A percentile compares a stretch with the other conserved stretches of the same genome.
phyloP scores from a whole-genome alignment of 2,329 filamentous ascomycete species.

The Chaetoscypha palmicola region DNA sequence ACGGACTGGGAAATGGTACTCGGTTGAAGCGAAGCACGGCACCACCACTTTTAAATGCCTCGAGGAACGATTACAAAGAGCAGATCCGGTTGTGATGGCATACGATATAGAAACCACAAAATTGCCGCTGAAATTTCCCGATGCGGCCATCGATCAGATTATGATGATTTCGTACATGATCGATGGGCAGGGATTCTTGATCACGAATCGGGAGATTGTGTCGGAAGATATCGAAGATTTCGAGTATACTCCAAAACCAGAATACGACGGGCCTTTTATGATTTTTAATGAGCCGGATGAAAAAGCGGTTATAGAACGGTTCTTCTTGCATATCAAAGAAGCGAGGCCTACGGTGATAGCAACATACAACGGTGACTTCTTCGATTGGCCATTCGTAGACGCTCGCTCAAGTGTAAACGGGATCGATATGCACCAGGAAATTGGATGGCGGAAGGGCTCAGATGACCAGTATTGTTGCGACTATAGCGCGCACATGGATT shows the following conservation, averaged over 20 bases:
- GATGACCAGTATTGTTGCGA: constrained; percentile 96
- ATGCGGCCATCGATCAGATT: constrained; percentile 87
- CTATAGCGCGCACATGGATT: constrained; percentile 98
- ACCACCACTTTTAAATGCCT: constrained; percentile 75
- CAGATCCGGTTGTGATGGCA: constrained; percentile 97
- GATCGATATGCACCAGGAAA: constrained; percentile 99
- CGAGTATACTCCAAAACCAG: constrained; percentile 94
- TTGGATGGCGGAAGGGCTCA: constrained; percentile 89
- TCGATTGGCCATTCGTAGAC: constrained; percentile 99
- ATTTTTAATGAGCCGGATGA: constrained; percentile 98
- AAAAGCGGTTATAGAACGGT: constrained; percentile 78
- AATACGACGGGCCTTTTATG: constrained; percentile 92
- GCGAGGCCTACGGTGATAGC: constrained; percentile 92
- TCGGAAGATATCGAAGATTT: constrained; percentile 97
- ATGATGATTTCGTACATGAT: constrained; percentile 99
- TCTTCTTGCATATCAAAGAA: constrained; percentile 94
- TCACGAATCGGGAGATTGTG: constrained; percentile 96
- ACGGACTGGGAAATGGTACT: constrained; percentile 94
- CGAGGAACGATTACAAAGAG: constrained; percentile 79
- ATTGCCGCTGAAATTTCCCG: constrained; percentile 90
- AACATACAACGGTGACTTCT: constrained; percentile 99
- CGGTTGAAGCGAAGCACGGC: constrained; percentile 88
- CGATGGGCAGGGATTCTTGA: constrained; percentile 93
- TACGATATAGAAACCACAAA: constrained; percentile 99
- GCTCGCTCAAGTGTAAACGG: constrained; percentile 86